phyloP scores from a whole-genome alignment of 73 alveolate genomes.

The Paraurostyla sp. region DNA sequence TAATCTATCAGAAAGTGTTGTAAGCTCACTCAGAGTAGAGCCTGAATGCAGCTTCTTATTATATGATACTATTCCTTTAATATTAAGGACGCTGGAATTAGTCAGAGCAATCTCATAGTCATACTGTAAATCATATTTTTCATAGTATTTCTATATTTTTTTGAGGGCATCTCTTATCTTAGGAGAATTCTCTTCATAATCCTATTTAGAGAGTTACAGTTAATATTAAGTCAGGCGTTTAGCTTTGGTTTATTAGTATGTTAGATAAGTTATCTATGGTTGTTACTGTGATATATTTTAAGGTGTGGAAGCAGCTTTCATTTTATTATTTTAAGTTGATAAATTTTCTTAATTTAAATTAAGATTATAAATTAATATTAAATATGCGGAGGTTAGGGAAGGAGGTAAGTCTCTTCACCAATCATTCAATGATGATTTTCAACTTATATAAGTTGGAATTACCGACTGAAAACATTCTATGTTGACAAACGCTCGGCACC shows the following conservation, averaged over 20 bases:
- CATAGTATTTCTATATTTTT: conserved; percentile 12
- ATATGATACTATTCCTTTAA: not conserved
- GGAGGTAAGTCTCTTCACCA: conserved; percentile 61
- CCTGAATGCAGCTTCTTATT: conserved; percentile 19
- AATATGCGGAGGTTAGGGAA: conserved; percentile 58
- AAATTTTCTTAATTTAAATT: not conserved
- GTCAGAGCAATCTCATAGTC: not conserved
- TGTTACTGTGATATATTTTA: conserved; percentile 18
- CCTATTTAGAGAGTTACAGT: not conserved
- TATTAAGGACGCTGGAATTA: not conserved
- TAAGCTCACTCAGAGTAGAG: not conserved
- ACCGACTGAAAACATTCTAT: conserved; percentile 49
- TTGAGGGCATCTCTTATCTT: conserved; percentile 28
- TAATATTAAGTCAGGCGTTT: not conserved
- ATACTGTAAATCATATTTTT: conserved; percentile 27
- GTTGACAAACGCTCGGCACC: conserved; percentile 68
- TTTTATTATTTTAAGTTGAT: not conserved
- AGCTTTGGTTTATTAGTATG: not conserved
- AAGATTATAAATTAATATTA: not conserved
- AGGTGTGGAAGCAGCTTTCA: not conserved
- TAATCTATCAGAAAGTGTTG: not conserved
- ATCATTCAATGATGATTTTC: not conserved
- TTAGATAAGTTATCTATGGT: too few relatives aligned
- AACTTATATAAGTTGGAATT: conserved; percentile 53
- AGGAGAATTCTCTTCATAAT: not conserved